A percentile compares a stretch with the other conserved stretches of the same genome.
Evolutionary conservation across 2,329 filamentous ascomycete genomes (phyloP).

Genomic region (Aspergillus tamarii): DNA sequence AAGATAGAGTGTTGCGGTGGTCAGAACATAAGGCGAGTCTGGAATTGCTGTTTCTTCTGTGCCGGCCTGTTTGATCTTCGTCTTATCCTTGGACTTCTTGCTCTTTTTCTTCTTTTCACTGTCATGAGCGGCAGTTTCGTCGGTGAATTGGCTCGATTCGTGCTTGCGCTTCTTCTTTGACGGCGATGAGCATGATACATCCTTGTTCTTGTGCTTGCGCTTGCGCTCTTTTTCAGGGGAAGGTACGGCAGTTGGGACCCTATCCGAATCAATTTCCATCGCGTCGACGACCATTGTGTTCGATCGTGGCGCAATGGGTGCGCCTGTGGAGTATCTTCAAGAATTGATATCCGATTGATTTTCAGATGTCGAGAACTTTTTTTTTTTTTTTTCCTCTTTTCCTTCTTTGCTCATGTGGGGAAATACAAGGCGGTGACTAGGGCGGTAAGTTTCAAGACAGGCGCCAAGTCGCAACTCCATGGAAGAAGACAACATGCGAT

Average conservation of each 20-base stretch:
- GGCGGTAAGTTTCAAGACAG: conserved; percentile 15
- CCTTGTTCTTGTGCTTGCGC: conserved; percentile 51
- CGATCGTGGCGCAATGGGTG: conserved; percentile 16
- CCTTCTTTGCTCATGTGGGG: conserved; percentile 18
- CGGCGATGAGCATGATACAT: conserved; percentile 40
- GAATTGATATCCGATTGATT: conserved; percentile 4
- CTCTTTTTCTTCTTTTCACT: conserved; percentile 27
- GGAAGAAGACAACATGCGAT: conserved; percentile 7
- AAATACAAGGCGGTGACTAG: conserved; percentile 18
- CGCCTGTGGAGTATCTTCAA: conserved; percentile 7
- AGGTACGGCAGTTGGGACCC: conserved; percentile 21
- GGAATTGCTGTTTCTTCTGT: conserved; percentile 30
- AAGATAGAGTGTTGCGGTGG: conserved; percentile 76
- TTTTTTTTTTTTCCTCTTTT: conserved; percentile 32
- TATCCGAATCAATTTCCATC: conserved; percentile 43
- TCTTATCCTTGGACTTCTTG: conserved; percentile 39
- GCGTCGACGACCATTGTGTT: conserved; percentile 41
- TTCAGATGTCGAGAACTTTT: conserved; percentile 27
- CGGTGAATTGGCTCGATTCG: conserved; percentile 25
- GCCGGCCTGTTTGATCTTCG: conserved; percentile 37
- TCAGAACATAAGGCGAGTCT: conserved; percentile 73
- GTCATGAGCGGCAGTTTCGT: conserved; percentile 25
- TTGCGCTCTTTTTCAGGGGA: conserved; percentile 43
- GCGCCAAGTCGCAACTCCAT: conserved; percentile 6
- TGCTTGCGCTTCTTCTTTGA: conserved; percentile 48